Conservation (phyloP, 345 rosid species). For the Salix koriyanagi region DNA sequence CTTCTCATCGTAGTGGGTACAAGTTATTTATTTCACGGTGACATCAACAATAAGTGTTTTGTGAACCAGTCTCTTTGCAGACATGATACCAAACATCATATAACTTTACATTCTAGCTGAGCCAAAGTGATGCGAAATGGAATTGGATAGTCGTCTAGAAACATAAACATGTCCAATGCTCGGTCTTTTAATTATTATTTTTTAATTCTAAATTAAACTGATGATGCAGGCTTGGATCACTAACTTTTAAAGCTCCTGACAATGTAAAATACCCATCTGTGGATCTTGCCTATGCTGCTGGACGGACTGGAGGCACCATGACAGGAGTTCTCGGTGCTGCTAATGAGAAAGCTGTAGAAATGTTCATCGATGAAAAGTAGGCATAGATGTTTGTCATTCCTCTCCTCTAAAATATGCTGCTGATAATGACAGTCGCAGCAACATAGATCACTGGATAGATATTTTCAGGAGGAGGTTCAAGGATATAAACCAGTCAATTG, state of each 20-base stretch:
- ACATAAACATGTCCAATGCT: background rate
- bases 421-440: background rate
- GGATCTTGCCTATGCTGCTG: constrained; percentile 95
- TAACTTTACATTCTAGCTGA: background rate
- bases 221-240: constrained; percentile 70
- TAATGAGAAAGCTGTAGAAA: constrained; percentile 77
- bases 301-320: constrained; percentile 99
- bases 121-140: background rate
- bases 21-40: background rate
- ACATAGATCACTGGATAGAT: background rate
- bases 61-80: background rate
- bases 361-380: constrained; percentile 82
- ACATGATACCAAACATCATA: background rate
- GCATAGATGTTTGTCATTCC: constrained; percentile 3
- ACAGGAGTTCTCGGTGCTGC: constrained; percentile 99
- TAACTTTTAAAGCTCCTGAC: constrained; percentile 86
- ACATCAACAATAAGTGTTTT: background rate
- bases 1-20: background rate
- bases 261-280: constrained; percentile 87
- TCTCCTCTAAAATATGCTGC: background rate
- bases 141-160: background rate
- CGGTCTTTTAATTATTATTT: background rate
- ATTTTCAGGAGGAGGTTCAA: background rate
- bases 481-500: background rate
- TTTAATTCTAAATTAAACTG: background rate